Conservation (phyloP, 2,329 filamentous ascomycete genomes). For the Esteya vermicola region DNA sequence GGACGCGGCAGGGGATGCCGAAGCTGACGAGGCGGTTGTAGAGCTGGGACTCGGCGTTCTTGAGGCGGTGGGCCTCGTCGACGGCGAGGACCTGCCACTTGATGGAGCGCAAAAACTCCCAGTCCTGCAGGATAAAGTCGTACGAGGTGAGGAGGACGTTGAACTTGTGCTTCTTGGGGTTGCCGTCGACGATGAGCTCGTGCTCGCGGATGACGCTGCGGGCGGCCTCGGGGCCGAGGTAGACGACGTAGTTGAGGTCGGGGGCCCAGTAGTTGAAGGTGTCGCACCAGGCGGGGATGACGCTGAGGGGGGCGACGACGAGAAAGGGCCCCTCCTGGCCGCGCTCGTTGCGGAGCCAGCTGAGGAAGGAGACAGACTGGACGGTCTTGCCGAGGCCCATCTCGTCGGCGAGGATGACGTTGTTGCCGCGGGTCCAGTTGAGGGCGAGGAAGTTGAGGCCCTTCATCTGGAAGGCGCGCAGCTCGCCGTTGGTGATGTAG, state of each 20-base stretch:
- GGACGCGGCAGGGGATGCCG: slow-evolving; percentile 70
- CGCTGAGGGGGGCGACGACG: slow-evolving; percentile 92
- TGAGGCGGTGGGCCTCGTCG: slow-evolving; percentile 91
- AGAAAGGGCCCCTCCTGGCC: slow-evolving; percentile 88
- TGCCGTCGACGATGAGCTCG: slow-evolving; percentile 76
- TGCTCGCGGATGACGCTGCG: slow-evolving; percentile 81
- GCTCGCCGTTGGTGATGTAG: slow-evolving; percentile 71
- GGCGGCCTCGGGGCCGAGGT: slow-evolving; percentile 78
- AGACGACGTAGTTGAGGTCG: slow-evolving; percentile 92
- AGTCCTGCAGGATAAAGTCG: slow-evolving; percentile 84
- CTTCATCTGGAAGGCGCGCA: slow-evolving; percentile 85
- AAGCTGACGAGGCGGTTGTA: slow-evolving; percentile 79
- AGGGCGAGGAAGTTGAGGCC: slow-evolving; percentile 91
- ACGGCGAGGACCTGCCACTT: slow-evolving; percentile 97
- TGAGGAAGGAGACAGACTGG: slow-evolving; percentile 92
- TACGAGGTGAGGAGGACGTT: slow-evolving; percentile 97
- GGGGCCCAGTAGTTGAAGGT: slow-evolving; percentile 96
- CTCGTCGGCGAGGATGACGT: slow-evolving; percentile 94
- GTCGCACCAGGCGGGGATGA: slow-evolving; percentile 95
- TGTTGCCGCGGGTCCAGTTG: slow-evolving; percentile 89
- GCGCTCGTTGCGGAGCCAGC: slow-evolving; percentile 85
- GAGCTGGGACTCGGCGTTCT: slow-evolving; percentile 89
- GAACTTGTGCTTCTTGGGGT: slow-evolving; percentile 82
- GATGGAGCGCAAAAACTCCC: slow-evolving; percentile 70
- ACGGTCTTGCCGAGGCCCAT: slow-evolving; percentile 99